Conservation (phyloP, 257 asterid species). For the Capsicum pubescens region DNA sequence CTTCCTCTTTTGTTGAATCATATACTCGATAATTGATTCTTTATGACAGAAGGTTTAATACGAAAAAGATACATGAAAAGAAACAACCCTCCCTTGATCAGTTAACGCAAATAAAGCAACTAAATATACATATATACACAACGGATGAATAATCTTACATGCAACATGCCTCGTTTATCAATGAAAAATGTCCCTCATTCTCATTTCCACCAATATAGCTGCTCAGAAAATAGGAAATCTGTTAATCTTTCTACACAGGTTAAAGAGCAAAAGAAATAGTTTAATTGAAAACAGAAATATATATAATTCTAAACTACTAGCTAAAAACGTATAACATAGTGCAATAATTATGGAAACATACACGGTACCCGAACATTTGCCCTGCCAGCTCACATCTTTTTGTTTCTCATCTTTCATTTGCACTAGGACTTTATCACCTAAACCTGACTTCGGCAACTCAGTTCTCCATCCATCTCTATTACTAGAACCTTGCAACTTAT, state of each 20-base stretch:
- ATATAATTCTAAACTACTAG: background rate
- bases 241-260: constrained; percentile 30
- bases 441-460: constrained; percentile 75
- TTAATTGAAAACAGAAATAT: background rate
- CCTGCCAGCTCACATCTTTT: constrained; percentile 92
- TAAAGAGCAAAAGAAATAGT: constrained; percentile 25
- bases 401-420: constrained; percentile 78
- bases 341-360: constrained; percentile 50
- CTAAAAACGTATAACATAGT: background rate
- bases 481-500: constrained; percentile 83
- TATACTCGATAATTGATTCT: background rate
- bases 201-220: constrained; percentile 94
- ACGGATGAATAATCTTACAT: constrained; percentile 45
- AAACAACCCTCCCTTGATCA: background rate
- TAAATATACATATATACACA: background rate
- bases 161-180: constrained; percentile 95
- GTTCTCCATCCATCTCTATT: constrained; percentile 84
- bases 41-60: background rate
- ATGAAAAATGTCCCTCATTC: constrained; percentile 89
- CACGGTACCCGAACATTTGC: constrained; percentile 99
- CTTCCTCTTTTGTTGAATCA: background rate
- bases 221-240: constrained; percentile 39
- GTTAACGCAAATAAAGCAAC: background rate
- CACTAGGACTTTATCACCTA: constrained; percentile 74
- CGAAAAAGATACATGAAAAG: background rate